phyloP scores from a whole-genome alignment of 1,139 yeast genomes.

The Blastobotrys apis region DNA sequence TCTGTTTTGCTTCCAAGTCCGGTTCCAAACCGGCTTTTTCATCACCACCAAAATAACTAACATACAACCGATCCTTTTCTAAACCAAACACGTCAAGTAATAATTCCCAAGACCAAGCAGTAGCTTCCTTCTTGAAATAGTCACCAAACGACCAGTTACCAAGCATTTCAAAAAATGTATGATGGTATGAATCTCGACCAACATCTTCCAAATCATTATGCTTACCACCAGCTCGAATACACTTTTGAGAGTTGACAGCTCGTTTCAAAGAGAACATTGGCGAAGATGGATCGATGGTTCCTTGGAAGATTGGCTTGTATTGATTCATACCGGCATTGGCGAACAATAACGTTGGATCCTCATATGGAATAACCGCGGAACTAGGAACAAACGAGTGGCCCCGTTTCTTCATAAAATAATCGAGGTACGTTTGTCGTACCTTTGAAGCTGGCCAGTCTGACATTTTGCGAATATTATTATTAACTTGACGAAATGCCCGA shows the following conservation, averaged over 20 bases:
- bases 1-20: constrained; percentile 85
- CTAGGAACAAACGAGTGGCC: constrained; percentile 83
- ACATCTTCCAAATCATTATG: constrained; percentile 98
- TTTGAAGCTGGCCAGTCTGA: constrained; percentile 23
- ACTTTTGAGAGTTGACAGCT: constrained; percentile 93
- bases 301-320: constrained; percentile 92
- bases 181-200: constrained; percentile 96
- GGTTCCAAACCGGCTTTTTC: constrained; percentile 78
- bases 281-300: constrained; percentile 92
- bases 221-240: constrained; percentile 99
- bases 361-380: constrained; percentile 94
- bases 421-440: constrained; percentile 84
- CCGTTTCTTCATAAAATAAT: constrained; percentile 60
- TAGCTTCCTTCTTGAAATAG: constrained; percentile 92
- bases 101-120: constrained; percentile 83
- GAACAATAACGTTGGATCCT: constrained; percentile 91
- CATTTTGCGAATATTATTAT: not conserved
- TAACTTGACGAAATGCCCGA: too few relatives aligned
- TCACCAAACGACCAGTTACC: constrained; percentile 99
- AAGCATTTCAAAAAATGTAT: constrained; percentile 97
- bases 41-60: constrained; percentile 95
- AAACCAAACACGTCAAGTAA: constrained; percentile 80
- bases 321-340: constrained; percentile 99
- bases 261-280: constrained; percentile 79
- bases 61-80: constrained; percentile 75